Percentiles rank a stretch among this genome's conserved stretches.
phyloP scores from a whole-genome alignment of 495 filamentous ascomycete species.

The Cenococcum geophilum region DNA sequence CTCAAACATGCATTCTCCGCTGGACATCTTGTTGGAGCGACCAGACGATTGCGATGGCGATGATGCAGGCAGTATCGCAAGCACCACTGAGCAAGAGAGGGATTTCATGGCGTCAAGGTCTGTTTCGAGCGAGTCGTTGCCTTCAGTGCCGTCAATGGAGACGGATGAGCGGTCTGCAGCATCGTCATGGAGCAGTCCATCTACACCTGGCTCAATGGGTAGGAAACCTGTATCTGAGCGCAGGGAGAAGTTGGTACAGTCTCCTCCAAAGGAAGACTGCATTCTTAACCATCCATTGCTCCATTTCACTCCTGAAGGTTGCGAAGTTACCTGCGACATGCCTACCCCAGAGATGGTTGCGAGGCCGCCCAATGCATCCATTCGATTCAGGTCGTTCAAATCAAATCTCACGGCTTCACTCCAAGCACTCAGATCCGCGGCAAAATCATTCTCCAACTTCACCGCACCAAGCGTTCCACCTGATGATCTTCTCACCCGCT shows the following conservation, averaged over 20 bases:
- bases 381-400: conserved; percentile 55
- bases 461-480: conserved; percentile 60
- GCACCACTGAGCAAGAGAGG: conserved; percentile 22
- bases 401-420: conserved; percentile 94
- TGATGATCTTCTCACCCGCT: conserved; percentile 85
- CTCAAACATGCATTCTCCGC: conserved; percentile 31
- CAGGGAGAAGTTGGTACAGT: conserved; percentile 29
- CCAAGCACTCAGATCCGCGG: conserved; percentile 76
- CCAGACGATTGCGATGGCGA: conserved; percentile 33
- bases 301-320: conserved; percentile 23
- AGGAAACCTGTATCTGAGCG: conserved; percentile 16
- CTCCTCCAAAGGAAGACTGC: conserved; percentile 33
- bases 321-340: conserved; percentile 25
- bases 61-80: conserved; percentile 16
- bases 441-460: conserved; percentile 74
- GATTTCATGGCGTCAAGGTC: conserved; percentile 30
- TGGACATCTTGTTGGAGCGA: conserved; percentile 39
- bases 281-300: conserved; percentile 36
- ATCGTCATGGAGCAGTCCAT: conserved; percentile 23
- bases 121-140: conserved; percentile 37
- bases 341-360: conserved; percentile 32
- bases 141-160: conserved; percentile 37
- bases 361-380: conserved; percentile 6
- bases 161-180: conserved; percentile 29
- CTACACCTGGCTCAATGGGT: conserved; percentile 26